Evolutionary conservation across 2,329 filamentous ascomycete genomes (phyloP), one percentile per base, ranked within the genome.

Genomic region (Aspergillus felis): DNA sequence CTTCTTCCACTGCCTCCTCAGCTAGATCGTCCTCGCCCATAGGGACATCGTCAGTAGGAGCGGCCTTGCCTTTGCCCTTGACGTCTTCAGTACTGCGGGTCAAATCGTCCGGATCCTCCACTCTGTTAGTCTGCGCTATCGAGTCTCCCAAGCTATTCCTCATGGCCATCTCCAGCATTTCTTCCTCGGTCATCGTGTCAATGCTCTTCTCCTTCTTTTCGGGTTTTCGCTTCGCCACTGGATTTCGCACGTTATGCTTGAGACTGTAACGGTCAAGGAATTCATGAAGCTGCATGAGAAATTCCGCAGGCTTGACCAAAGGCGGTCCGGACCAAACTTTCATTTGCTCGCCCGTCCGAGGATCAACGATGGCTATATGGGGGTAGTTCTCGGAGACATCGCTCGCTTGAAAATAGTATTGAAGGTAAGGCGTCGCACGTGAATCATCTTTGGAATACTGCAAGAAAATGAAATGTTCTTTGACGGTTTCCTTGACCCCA

Each of bases 211-310:
- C 81, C 69, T 88, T 87, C 49, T 84, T 80, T 69, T 91, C 89
- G 3, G 87, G 82, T 73, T 90, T 91, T 54, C 88, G 81, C 71
- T 86, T 89, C 25, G 91, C 88, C 4, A 99, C 91, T 0, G 94
- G 94, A 69, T 99, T 99, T 78, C 95, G 96, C 71, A 89, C 93
- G 68, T 91, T 88, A 48, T 86, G 85, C 29, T 89, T 91, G 52
- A 99, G 80, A 70, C 92, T 97, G 78, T 97, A 99, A 25, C 94
- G 86, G 71, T 97, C 94, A n/a, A 99, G 84, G 67, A 99, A 99
- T 74, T 97, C 93, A 68, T 91, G 90, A 2, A 99, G 82, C 70
- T 97, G 91, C 69, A 92, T 91, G 59, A 96, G 84, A 66, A 99
- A 97, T 14, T 97, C 92, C 9, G 83, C 73, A 0, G 91, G 78